phyloP scores from a whole-genome alignment of 2,329 filamentous ascomycete species.

The Monosporascus ibericus region DNA sequence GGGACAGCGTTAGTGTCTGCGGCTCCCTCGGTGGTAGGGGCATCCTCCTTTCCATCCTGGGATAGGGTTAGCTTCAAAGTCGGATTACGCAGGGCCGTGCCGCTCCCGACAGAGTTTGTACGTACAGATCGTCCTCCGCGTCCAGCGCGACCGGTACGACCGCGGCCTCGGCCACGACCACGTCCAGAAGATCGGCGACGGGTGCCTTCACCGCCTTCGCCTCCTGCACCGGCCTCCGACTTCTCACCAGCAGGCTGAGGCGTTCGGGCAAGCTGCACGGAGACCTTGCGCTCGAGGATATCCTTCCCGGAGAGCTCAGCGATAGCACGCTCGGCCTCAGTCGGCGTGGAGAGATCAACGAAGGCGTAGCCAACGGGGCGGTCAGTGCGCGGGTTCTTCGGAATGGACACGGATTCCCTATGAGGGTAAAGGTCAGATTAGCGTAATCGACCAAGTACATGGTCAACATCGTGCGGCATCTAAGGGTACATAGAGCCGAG shows the following conservation, averaged over 20 bases:
- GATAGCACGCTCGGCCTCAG: constrained; percentile 93
- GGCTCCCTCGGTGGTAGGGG: constrained; percentile 37
- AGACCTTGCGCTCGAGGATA: constrained; percentile 98
- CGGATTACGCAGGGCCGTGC: not conserved
- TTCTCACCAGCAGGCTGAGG: constrained; percentile 80
- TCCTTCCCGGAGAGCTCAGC: constrained; percentile 93
- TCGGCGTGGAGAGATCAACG: constrained; percentile 91
- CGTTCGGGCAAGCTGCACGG: constrained; percentile 96
- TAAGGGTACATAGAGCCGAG: not conserved
- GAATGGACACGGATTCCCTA: constrained; percentile 98
- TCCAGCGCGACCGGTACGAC: constrained; percentile 60
- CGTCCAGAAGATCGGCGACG: constrained; percentile 58
- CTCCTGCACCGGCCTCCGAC: constrained; percentile 62
- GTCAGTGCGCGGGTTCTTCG: constrained; percentile 97
- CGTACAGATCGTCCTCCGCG: constrained; percentile 53
- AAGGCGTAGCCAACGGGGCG: constrained; percentile 98
- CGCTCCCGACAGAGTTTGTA: constrained; percentile 11
- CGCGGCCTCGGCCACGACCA: constrained; percentile 60
- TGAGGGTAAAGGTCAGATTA: constrained; percentile 16
- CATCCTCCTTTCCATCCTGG: constrained; percentile 39
- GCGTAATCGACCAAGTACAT: not conserved
- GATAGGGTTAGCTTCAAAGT: constrained; percentile 11
- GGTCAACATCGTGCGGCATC: not conserved
- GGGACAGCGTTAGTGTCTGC: constrained; percentile 41
- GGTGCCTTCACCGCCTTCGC: constrained; percentile 65